A percentile compares a stretch with the other conserved stretches of the same genome.
phyloP scores from a whole-genome alignment of 768 basidiomycete genomes.

The Suillus bovinus region DNA sequence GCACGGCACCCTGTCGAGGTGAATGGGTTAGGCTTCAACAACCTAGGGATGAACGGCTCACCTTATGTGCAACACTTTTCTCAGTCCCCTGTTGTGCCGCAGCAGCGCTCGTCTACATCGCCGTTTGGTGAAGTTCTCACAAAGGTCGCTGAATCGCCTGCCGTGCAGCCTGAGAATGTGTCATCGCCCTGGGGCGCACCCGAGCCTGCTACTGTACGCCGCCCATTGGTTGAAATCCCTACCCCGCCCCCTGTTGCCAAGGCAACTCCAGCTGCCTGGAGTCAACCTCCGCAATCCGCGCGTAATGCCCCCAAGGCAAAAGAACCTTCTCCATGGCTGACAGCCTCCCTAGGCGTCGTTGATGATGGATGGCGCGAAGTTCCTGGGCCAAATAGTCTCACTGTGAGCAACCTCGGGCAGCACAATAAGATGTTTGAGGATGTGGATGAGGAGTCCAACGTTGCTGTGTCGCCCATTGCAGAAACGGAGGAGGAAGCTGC shows the following conservation, averaged over 20 bases:
- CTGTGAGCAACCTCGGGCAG: slow-evolving; percentile 58
- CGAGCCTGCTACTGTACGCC: slow-evolving; percentile 12
- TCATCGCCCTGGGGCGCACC: slow-evolving; percentile 25
- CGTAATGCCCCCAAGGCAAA: slow-evolving; percentile 22
- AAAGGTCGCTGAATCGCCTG: slow-evolving; percentile 19
- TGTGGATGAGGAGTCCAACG: slow-evolving; percentile 21
- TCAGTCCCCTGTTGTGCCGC: slow-evolving; percentile 24
- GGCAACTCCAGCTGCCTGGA: slow-evolving; percentile 39
- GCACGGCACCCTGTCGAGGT: slow-evolving; percentile 24
- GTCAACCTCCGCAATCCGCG: slow-evolving; percentile 20
- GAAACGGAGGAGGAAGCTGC: slow-evolving; percentile 15
- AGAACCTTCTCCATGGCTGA: slow-evolving; percentile 59
- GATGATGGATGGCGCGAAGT: slow-evolving; percentile 49
- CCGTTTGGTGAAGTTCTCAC: slow-evolving; percentile 24
- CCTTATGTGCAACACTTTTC: slow-evolving; percentile 24
- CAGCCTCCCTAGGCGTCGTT: slow-evolving; percentile 44
- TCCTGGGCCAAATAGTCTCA: slow-evolving; percentile 50
- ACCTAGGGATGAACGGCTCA: slow-evolving; percentile 16
- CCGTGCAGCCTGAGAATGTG: slow-evolving; percentile 20
- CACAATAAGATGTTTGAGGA: slow-evolving; percentile 53
- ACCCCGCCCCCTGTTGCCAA: slow-evolving; percentile 17
- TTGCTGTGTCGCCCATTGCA: slow-evolving; percentile 17
- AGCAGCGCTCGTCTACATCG: slow-evolving; percentile 23
- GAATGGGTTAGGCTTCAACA: slow-evolving; percentile 25
- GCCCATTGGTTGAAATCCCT: slow-evolving; percentile 17